Conservation (phyloP, 805 yeast genomes). For the Blastobotrys chiropterorum region DNA sequence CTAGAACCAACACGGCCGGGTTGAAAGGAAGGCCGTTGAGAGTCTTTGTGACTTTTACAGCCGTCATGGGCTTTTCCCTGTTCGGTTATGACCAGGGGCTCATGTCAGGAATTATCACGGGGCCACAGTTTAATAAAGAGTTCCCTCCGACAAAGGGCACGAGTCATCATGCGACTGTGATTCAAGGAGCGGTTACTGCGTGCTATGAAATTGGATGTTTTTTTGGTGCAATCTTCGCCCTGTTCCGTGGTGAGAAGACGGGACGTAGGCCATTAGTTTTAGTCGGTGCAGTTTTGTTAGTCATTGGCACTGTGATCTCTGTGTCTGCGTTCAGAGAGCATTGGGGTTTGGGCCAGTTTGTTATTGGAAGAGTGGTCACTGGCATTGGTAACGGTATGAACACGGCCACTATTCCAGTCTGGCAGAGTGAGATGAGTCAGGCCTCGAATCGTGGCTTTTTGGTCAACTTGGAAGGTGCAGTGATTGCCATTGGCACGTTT, state of each 20-base stretch:
- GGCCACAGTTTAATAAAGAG: constrained; percentile 56
- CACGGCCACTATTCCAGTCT: constrained; percentile 75
- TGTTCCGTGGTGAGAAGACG: constrained; percentile 51
- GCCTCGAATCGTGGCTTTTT: constrained; percentile 62
- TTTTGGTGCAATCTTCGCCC: constrained; percentile 62
- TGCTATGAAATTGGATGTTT: constrained; percentile 69
- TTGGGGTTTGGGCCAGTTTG: constrained; percentile 55
- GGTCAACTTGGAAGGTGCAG: constrained; percentile 65
- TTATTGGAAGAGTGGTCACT: constrained; percentile 64
- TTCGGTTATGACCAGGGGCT: constrained; percentile 81
- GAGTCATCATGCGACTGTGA: constrained; percentile 45
- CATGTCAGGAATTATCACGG: constrained; percentile 42
- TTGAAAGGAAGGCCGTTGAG: constrained; percentile 49
- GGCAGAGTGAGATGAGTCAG: constrained; percentile 71
- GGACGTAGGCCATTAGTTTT: constrained; percentile 65
- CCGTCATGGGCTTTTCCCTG: constrained; percentile 59
- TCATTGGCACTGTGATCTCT: constrained; percentile 59
- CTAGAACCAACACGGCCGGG: constrained; percentile 46
- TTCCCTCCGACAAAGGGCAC: constrained; percentile 46
- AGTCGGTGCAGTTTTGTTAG: constrained; percentile 48
- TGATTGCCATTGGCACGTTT: constrained; percentile 69
- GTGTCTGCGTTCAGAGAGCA: constrained; percentile 33
- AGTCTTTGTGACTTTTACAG: constrained; percentile 46
- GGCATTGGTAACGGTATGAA: constrained; percentile 75
- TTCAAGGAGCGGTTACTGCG: constrained; percentile 58